Evolutionary conservation across 495 filamentous ascomycete species (phyloP), one percentile per base, ranked within the genome.

Genomic region (Emericellopsis terricola): DNA sequence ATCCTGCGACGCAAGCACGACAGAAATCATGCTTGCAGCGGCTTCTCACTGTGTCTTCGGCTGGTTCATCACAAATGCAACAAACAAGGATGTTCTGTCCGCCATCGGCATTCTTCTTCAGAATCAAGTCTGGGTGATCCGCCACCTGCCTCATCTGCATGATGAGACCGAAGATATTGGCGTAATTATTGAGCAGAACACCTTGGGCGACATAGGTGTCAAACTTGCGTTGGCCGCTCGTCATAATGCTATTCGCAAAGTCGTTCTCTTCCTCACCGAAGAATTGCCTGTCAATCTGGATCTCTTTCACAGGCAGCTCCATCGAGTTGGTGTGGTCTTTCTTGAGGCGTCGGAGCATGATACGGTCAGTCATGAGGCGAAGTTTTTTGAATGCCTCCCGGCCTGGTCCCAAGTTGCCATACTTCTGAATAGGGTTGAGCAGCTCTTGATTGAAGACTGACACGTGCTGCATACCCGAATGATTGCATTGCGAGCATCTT

Each of bases 111-210:
- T 82, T 68, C 55, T 86, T 93, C 56, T 84, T 87, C 40, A 94
- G 54, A 27, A 96, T 82, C 5, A 96, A 59, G 54, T 96, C 89
- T 1, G 89, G 89, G 51, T 97, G 89, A 45, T 97, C 84, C 0
- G 87, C 82, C 6, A 86, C 78, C 60, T 94, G 89, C 19, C 87
- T 80, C 86, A 94, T 94, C 52, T 91, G 80, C 78, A 92, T 92
- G 47, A 94, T 92, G 27, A 93, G 65, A 30, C 83, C 83, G 37
- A 78, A 78, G 29, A 78, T 78, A 34, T 84, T 84, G 57, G 87
- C 86, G 45, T 94, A 94, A 46, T 96, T 97, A 59, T 94, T 93
- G 37, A 96, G 68, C 53, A 94, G 72, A 4, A 96, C 89, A 53
- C 87, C 89, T 28, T 78, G 80, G 31, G 82, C 81, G 14, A 94